phyloP scores from a whole-genome alignment of 495 filamentous ascomycete genomes.

The Cudoniella acicularis region DNA sequence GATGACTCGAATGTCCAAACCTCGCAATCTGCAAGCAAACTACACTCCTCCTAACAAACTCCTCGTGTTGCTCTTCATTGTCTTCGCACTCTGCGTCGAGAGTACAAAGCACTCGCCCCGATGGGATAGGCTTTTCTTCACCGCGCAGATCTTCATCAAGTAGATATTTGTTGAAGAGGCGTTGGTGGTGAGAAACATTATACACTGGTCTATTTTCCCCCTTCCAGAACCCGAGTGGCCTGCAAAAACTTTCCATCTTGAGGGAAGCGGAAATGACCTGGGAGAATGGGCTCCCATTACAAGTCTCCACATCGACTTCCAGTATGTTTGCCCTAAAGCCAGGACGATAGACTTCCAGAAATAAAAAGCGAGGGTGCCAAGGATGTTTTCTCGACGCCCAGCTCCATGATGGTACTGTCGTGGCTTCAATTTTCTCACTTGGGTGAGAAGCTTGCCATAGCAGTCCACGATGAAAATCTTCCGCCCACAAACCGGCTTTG shows the following conservation, averaged over 20 bases:
- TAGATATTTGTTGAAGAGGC: neutral
- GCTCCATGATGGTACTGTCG: conserved; percentile 5
- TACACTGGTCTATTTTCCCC: neutral
- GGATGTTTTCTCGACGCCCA: conserved; percentile 1
- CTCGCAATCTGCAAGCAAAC: neutral
- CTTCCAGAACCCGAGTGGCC: neutral
- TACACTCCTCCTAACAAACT: neutral
- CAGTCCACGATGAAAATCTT: conserved; percentile 4
- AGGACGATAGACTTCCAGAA: neutral
- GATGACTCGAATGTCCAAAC: neutral
- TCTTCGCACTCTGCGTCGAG: neutral
- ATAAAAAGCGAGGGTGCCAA: neutral
- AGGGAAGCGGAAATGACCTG: no score
- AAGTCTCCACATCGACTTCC: neutral
- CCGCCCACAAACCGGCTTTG: neutral
- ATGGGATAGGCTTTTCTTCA: neutral
- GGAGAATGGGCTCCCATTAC: neutral
- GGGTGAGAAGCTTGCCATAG: neutral
- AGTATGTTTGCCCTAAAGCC: neutral
- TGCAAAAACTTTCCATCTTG: neutral
- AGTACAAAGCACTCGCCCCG: neutral
- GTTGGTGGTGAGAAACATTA: neutral
- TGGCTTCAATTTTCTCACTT: neutral
- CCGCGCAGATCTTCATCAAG: neutral
- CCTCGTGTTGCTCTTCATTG: neutral